Conservation (phyloP, 768 basidiomycete genomes). For the Vishniacozyma victoriae region DNA sequence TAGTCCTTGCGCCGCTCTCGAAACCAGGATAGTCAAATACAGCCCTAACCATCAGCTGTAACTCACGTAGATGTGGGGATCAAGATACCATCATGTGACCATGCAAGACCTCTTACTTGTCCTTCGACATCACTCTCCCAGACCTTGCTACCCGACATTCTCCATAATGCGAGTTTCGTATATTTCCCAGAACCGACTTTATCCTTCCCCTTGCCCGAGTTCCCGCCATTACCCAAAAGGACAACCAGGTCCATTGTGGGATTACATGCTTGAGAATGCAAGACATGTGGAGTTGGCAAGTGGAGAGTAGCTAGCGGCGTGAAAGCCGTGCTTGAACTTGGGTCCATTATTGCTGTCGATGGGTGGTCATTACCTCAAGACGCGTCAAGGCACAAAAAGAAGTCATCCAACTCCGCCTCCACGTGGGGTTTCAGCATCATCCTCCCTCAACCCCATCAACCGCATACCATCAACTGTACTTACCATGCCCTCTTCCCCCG, state of each 20-base stretch:
- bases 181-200: constrained; percentile 3
- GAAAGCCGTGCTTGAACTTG: constrained; percentile 15
- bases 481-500: too few relatives aligned
- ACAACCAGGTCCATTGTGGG: constrained; percentile 37
- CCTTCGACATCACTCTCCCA: constrained; percentile 30
- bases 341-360: too few relatives aligned
- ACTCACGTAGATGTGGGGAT: too few relatives aligned
- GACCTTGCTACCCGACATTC: constrained; percentile 26
- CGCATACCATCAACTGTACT: too few relatives aligned
- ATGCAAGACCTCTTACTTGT: constrained; percentile 19
- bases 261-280: constrained; percentile 33
- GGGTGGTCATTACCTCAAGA: too few relatives aligned
- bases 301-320: constrained; percentile 21
- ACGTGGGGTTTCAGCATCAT: too few relatives aligned
- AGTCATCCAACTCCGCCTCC: too few relatives aligned
- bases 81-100: constrained; percentile 31
- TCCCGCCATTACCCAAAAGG: constrained; percentile 8
- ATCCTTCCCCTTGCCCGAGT: constrained; percentile 7
- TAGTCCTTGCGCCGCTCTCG: too few relatives aligned
- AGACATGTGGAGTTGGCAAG: constrained; percentile 6
- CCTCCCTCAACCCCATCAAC: too few relatives aligned
- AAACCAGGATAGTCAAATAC: too few relatives aligned
- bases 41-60: too few relatives aligned
- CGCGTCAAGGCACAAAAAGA: too few relatives aligned
- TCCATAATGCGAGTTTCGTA: constrained; percentile 8